Percentiles rank a stretch among this genome's conserved stretches.
Evolutionary conservation across 2,329 filamentous ascomycete species (phyloP).

Genomic region (Fusarium subtropicale): DNA sequence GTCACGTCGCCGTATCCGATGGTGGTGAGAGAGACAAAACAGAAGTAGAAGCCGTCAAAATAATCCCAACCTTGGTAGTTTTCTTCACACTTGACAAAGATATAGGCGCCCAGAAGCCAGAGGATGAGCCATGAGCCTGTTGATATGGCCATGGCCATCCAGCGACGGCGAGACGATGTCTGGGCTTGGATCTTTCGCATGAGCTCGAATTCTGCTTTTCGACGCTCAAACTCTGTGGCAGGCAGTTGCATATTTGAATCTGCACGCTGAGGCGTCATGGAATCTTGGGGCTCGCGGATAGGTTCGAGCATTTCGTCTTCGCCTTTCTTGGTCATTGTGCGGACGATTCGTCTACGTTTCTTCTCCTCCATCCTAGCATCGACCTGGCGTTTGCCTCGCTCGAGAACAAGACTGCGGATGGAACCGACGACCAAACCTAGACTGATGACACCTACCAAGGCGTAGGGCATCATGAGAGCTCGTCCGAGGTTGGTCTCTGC

Average conservation of each 20-base stretch:
- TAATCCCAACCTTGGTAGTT: conserved; percentile 74
- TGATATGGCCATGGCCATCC: conserved; percentile 78
- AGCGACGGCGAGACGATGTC: conserved; percentile 74
- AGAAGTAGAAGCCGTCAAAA: conserved; percentile 86
- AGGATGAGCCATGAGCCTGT: conserved; percentile 75
- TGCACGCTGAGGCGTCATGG: conserved; percentile 7
- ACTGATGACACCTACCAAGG: conserved; percentile 84
- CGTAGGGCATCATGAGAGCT: conserved; percentile 83
- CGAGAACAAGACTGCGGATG: conserved; percentile 74
- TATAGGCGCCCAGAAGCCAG: conserved; percentile 82
- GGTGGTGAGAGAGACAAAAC: conserved; percentile 84
- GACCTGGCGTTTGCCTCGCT: conserved; percentile 66
- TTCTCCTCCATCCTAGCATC: conserved; percentile 70
- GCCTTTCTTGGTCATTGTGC: conserved; percentile 58
- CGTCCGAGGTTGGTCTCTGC: conserved; percentile 66
- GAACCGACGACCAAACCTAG: conserved; percentile 85
- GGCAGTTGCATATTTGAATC: conserved; percentile 29
- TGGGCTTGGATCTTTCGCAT: conserved; percentile 84
- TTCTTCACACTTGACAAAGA: conserved; percentile 71
- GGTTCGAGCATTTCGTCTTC: conserved; percentile 63
- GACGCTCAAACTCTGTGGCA: conserved; percentile 65
- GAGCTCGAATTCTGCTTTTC: conserved; percentile 77
- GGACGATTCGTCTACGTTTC: conserved; percentile 63
- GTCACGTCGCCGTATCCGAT: conserved; percentile 88
- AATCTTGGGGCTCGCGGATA: conserved; percentile 49